Conservation (phyloP, 2,329 filamentous ascomycete genomes). For the Ophiostoma novo-ulmi region DNA sequence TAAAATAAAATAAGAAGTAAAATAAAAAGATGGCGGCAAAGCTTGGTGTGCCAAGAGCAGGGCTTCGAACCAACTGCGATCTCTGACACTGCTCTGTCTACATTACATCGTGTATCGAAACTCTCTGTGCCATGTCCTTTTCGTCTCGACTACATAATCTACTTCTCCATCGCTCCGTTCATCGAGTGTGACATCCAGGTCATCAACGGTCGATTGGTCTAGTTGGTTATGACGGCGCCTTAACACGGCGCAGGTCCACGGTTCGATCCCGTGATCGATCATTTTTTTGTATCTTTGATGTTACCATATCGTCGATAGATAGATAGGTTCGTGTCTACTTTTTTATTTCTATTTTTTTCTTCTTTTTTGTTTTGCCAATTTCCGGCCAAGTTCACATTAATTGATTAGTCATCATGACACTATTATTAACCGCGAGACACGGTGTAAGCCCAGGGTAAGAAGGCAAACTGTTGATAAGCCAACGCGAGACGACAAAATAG, state of each 20-base stretch:
- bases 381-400: no score
- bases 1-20: not conserved
- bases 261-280: conserved; percentile 13
- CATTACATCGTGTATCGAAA: no score
- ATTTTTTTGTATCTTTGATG: not conserved
- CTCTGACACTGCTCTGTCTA: no score
- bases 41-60: not conserved
- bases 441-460: not conserved
- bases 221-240: conserved; percentile 14
- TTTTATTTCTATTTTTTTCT: not conserved
- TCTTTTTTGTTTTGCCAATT: not conserved
- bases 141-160: not conserved
- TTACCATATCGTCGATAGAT: not conserved
- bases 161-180: not conserved
- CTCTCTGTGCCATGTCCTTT: not conserved
- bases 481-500: not conserved
- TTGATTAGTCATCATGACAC: no score
- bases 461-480: not conserved
- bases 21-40: not conserved
- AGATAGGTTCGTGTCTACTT: not conserved
- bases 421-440: no score
- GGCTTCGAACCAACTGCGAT: no score
- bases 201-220: conserved; percentile 9
- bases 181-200: not conserved
- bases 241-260: conserved; percentile 12